A percentile compares a stretch with the other conserved stretches of the same genome.
phyloP scores from a whole-genome alignment of 208 protist genomes.

The Endotrypanum monterogeii region DNA sequence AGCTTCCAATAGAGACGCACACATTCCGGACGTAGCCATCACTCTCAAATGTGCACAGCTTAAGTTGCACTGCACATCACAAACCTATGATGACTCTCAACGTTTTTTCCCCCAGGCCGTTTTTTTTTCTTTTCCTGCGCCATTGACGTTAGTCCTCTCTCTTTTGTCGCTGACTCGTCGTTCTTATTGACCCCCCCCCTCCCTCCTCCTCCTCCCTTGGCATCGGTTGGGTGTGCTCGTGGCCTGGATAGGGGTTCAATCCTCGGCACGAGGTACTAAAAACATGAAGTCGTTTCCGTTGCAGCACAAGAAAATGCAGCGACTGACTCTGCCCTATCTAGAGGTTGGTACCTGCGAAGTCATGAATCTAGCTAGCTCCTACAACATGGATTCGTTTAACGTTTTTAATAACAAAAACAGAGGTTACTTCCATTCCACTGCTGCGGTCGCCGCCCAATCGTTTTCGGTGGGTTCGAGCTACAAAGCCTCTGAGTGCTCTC shows the following conservation, averaged over 20 bases:
- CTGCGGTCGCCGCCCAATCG: not conserved
- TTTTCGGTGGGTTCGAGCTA: not conserved
- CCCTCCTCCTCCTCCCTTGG: not conserved
- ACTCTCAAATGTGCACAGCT: no score
- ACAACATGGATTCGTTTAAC: conserved; percentile 70
- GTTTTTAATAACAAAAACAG: conserved; percentile 70
- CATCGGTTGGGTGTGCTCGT: not conserved
- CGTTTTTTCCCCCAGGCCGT: no score
- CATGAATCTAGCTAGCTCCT: conserved; percentile 65
- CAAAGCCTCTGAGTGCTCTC: not conserved
- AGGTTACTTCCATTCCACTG: conserved; percentile 14
- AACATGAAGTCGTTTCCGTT: conserved; percentile 63
- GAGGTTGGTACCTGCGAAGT: conserved; percentile 74
- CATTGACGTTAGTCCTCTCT: no score
- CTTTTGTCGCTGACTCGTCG: no score
- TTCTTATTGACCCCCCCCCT: no score
- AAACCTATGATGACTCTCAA: no score
- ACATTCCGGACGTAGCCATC: no score
- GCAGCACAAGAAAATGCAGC: conserved; percentile 79
- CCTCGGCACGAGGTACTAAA: not conserved
- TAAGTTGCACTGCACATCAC: no score
- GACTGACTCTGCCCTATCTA: conserved; percentile 64
- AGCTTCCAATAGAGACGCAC: no score
- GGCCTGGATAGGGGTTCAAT: no score
- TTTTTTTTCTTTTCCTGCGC: no score